phyloP scores from a whole-genome alignment of 106 monocot species.

The Chionographis japonica region DNA sequence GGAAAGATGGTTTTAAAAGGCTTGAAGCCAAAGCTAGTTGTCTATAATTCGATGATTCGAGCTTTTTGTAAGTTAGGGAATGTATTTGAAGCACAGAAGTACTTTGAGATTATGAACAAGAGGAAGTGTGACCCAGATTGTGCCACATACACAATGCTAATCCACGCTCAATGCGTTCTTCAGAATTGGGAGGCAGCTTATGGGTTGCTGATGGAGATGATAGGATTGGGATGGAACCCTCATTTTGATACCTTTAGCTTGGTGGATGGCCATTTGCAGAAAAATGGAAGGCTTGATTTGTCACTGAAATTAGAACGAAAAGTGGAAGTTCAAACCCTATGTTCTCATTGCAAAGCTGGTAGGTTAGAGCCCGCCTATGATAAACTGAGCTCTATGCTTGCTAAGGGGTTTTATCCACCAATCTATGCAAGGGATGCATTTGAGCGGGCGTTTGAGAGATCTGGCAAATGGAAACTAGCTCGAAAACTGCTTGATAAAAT shows the following conservation, averaged over 20 bases:
- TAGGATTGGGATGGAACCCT: slow-evolving; percentile 28
- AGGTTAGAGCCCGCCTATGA: slow-evolving; percentile 31
- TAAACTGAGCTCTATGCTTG: slow-evolving; percentile 19
- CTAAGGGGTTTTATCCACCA: slow-evolving; percentile 25
- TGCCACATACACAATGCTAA: slow-evolving; percentile 29
- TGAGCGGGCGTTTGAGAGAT: slow-evolving; percentile 17
- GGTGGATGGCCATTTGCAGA: slow-evolving; percentile 18
- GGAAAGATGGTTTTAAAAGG: slow-evolving; percentile 22
- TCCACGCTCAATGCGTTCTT: slow-evolving; percentile 20
- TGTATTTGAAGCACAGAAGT: slow-evolving; percentile 24
- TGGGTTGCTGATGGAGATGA: slow-evolving; percentile 34
- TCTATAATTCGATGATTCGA: slow-evolving; percentile 30
- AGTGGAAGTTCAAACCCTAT: slow-evolving; percentile 18
- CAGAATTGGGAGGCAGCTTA: slow-evolving; percentile 27
- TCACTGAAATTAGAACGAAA: slow-evolving; percentile 24
- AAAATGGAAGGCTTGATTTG: slow-evolving; percentile 20
- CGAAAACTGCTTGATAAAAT: slow-evolving; percentile 18
- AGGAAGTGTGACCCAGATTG: slow-evolving; percentile 29
- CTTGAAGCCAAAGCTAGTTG: slow-evolving; percentile 21
- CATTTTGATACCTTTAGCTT: slow-evolving; percentile 19
- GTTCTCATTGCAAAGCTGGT: slow-evolving; percentile 26
- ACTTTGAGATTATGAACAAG: slow-evolving; percentile 30
- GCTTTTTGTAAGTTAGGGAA: slow-evolving; percentile 24
- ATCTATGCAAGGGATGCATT: slow-evolving; percentile 26
- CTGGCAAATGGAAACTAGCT: slow-evolving; percentile 23